Percentiles rank a stretch among this genome's conserved stretches.
phyloP scores from a whole-genome alignment of 495 filamentous ascomycete genomes.

The Symbiotaphrina buchneri region DNA sequence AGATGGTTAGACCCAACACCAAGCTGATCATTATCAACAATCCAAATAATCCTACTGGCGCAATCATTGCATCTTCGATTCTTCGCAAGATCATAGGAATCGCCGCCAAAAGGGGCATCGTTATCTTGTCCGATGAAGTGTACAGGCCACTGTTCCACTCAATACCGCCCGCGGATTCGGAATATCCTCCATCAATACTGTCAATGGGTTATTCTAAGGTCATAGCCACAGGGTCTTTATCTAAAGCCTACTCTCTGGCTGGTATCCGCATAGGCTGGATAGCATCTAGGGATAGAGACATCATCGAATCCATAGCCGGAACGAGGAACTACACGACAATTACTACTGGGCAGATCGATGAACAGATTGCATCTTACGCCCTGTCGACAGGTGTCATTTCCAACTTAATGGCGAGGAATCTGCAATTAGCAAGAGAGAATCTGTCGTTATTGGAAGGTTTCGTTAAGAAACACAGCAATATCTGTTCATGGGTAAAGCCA shows the following conservation, averaged over 20 bases:
- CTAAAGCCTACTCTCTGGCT: conserved; percentile 70
- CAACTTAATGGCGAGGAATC: conserved; percentile 42
- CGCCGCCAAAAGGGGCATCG: conserved; percentile 37
- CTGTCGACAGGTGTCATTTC: conserved; percentile 39
- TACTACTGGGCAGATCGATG: conserved; percentile 63
- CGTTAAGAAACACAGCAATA: conserved; percentile 34
- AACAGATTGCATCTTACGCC: conserved; percentile 56
- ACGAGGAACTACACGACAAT: conserved; percentile 74
- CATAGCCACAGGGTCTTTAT: conserved; percentile 60
- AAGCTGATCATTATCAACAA: conserved; percentile 61
- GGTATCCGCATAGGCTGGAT: conserved; percentile 74
- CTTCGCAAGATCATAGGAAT: conserved; percentile 40
- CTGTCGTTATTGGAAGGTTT: conserved; percentile 44
- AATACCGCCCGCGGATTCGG: conserved; percentile 27
- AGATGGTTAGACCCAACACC: conserved; percentile 49
- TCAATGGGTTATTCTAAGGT: conserved; percentile 47
- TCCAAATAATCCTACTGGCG: conserved; percentile 74
- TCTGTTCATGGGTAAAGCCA: conserved; percentile 53
- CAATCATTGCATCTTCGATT: conserved; percentile 35
- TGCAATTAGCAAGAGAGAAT: conserved; percentile 48
- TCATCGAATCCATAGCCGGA: conserved; percentile 41
- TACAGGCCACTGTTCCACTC: conserved; percentile 79
- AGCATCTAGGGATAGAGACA: conserved; percentile 33
- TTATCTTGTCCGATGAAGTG: conserved; percentile 60
- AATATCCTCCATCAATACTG: conserved; percentile 46